Conservation (phyloP, 257 asterid species). For the Verbena officinalis region DNA sequence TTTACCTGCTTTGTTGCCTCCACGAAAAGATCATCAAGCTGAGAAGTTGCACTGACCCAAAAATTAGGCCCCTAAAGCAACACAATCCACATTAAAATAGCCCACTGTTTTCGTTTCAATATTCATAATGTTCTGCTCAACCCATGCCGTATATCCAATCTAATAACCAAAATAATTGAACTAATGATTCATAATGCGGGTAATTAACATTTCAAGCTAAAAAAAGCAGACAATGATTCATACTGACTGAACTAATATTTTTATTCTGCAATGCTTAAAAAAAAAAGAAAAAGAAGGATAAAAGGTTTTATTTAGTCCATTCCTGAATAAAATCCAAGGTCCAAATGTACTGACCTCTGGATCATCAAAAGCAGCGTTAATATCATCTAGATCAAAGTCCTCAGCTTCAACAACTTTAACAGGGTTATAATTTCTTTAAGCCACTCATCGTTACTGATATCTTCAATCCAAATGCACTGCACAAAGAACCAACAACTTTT, state of each 20-base stretch:
- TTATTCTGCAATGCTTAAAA: not conserved
- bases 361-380: constrained; percentile 97
- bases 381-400: constrained; percentile 91
- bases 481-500: constrained; percentile 16
- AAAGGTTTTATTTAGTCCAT: not conserved
- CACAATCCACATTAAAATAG: too few relatives aligned
- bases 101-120: too few relatives aligned
- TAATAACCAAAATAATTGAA: too few relatives aligned
- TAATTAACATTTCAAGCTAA: too few relatives aligned
- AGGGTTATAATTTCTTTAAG: constrained; percentile 77
- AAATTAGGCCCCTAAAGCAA: too few relatives aligned
- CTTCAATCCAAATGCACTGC: constrained; percentile 91
- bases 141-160: too few relatives aligned
- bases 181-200: too few relatives aligned
- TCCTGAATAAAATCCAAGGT: constrained; percentile 21
- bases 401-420: constrained; percentile 72
- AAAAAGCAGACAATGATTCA: not conserved
- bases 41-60: too few relatives aligned
- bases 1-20: too few relatives aligned
- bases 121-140: too few relatives aligned
- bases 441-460: constrained; percentile 92
- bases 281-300: too few relatives aligned
- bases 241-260: not conserved
- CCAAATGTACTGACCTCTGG: constrained; percentile 70
- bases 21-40: too few relatives aligned